These are phyloP conservation scores for Colletotrichum trifolii DNA, from an alignment of 2,329 filamentous ascomycete genomes.

Conservation along the genomic window DNA sequence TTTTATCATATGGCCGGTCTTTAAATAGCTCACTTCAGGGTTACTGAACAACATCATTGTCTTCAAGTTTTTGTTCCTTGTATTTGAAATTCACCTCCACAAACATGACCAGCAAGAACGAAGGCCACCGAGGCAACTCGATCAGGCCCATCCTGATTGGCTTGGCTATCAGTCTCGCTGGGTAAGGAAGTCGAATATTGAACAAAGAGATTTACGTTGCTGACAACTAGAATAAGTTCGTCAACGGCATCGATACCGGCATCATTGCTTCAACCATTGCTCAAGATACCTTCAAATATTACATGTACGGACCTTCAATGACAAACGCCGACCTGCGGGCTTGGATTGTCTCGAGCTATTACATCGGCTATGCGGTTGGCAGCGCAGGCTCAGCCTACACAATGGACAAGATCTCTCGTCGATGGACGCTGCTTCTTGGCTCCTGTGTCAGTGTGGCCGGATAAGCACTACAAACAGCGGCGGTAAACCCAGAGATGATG, in stretches of 20 bases:
- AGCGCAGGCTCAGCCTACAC: slow-evolving; percentile 27
- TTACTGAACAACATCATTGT: too few relatives aligned
- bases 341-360: slow-evolving; percentile 35
- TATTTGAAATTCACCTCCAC: too few relatives aligned
- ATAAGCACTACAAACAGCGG: slow-evolving; percentile 39
- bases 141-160: slow-evolving; percentile 11
- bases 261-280: slow-evolving; percentile 35
- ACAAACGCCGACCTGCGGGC: slow-evolving; percentile 12
- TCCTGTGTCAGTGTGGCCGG: slow-evolving; percentile 12
- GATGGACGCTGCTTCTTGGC: slow-evolving; percentile 21
- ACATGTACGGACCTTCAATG: slow-evolving; percentile 32
- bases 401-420: slow-evolving; percentile 29
- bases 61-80: too few relatives aligned
- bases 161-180: slow-evolving; percentile 30
- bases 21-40: too few relatives aligned
- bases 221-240: neutral
- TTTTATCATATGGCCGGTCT: too few relatives aligned
- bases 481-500: slow-evolving; percentile 42
- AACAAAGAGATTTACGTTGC: neutral
- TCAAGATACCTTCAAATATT: slow-evolving; percentile 31
- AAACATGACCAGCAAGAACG: slow-evolving; percentile 3
- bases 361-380: slow-evolving; percentile 30
- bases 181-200: neutral
- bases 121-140: slow-evolving; percentile 32
- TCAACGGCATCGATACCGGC: slow-evolving; percentile 11